phyloP scores from a whole-genome alignment of 1,284 basidiomycete species.

The Cutaneotrichosporon dermatis region DNA sequence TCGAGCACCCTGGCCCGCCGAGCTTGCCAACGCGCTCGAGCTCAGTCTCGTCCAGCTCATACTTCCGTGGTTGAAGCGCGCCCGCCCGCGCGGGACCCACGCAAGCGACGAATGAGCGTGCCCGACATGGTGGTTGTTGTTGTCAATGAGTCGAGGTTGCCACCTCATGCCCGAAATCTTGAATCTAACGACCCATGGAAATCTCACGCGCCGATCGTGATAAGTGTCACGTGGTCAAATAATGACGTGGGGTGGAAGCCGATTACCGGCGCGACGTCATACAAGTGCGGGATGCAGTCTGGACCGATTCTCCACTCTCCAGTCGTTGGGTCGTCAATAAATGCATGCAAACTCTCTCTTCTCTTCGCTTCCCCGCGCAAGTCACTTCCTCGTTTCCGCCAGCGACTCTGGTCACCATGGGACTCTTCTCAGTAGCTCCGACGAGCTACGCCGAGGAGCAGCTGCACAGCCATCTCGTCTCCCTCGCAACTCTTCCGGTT shows the following conservation, averaged over 20 bases:
- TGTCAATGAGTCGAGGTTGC: not conserved
- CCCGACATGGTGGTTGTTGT: conserved; percentile 39
- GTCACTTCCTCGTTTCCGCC: too few relatives aligned
- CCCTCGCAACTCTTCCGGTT: conserved; percentile 44
- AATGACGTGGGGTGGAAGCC: too few relatives aligned
- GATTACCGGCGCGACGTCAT: too few relatives aligned
- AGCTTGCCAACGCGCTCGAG: conserved; percentile 84
- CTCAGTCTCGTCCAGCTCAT: conserved; percentile 86
- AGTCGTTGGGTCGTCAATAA: too few relatives aligned
- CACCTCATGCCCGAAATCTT: not conserved
- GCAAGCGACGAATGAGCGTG: conserved; percentile 55
- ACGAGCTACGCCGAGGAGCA: conserved; percentile 44
- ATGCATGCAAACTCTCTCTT: too few relatives aligned
- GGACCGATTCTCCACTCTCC: too few relatives aligned
- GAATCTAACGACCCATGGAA: not conserved
- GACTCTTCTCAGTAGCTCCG: conserved; percentile 20
- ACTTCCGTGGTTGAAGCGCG: conserved; percentile 77
- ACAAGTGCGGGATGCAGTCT: too few relatives aligned
- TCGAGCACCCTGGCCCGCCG: conserved; percentile 80
- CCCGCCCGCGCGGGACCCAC: conserved; percentile 79
- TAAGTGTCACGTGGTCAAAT: too few relatives aligned
- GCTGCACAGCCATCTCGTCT: conserved; percentile 35
- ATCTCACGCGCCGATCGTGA: not conserved
- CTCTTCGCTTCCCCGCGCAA: too few relatives aligned
- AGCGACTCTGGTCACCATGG: conserved; percentile 12